Conservation (phyloP, 2,329 filamentous ascomycete species). For the Penicillium sp. region DNA sequence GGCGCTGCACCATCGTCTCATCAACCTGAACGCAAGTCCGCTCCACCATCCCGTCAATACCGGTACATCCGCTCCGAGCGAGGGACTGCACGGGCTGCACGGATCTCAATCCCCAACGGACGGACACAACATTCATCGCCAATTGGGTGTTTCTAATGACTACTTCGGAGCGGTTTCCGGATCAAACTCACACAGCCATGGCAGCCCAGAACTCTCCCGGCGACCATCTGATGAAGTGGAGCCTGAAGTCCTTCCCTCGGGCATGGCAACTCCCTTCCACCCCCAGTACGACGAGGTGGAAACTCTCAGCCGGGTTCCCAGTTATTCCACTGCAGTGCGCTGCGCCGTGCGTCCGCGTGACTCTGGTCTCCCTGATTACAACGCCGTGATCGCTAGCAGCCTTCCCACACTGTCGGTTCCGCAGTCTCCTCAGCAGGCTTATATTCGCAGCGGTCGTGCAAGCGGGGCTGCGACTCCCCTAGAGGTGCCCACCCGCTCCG, state of each 20-base stretch:
- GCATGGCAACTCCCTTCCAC: slow-evolving; percentile 43
- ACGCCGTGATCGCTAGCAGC: slow-evolving; percentile 50
- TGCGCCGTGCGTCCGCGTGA: slow-evolving; percentile 59
- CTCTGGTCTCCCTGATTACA: slow-evolving; percentile 64
- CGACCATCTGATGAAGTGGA: slow-evolving; percentile 50
- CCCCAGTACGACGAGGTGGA: slow-evolving; percentile 58
- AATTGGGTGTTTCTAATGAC: slow-evolving; percentile 31
- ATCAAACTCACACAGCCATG: slow-evolving; percentile 36
- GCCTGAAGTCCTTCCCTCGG: slow-evolving; percentile 47
- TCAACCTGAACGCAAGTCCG: slow-evolving; percentile 49
- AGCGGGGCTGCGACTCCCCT: slow-evolving; percentile 33
- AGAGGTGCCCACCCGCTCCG: slow-evolving; percentile 30
- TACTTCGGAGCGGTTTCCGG: slow-evolving; percentile 34
- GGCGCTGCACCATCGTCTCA: slow-evolving; percentile 69
- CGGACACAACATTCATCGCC: slow-evolving; percentile 23
- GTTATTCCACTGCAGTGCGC: slow-evolving; percentile 71
- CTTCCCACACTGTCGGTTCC: slow-evolving; percentile 29
- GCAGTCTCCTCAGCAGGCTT: slow-evolving; percentile 41
- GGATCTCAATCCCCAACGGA: slow-evolving; percentile 24
- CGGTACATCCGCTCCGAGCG: slow-evolving; percentile 21
- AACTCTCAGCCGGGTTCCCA: slow-evolving; percentile 71
- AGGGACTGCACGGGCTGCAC: slow-evolving; percentile 13
- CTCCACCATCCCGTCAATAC: slow-evolving; percentile 13
- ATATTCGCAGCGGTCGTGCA: slow-evolving; percentile 39
- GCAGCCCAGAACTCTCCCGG: slow-evolving; percentile 44